These are phyloP conservation scores for Lizonia empirigonia DNA, from an alignment of 2,329 filamentous ascomycete species.

Conservation along the genomic window DNA sequence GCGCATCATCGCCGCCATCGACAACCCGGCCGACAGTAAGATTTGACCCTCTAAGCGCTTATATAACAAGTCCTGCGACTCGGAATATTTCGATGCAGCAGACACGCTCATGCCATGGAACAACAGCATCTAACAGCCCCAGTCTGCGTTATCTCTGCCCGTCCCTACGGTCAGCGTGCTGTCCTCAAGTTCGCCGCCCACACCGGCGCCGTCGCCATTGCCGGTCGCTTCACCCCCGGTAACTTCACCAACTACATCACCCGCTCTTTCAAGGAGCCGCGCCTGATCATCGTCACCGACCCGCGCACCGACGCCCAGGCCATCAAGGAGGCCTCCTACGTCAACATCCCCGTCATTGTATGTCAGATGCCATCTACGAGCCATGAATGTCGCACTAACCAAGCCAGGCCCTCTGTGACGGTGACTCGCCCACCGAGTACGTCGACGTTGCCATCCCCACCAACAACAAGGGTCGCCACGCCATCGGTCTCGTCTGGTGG, in stretches of 20 bases:
- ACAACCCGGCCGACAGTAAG: conserved; percentile 98
- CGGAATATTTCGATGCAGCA: neutral
- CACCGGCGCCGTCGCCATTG: conserved; percentile 97
- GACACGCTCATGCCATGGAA: too few relatives aligned
- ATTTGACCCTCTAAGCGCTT: conserved; percentile 1
- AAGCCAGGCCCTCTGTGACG: conserved; percentile 84
- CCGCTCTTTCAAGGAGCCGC: conserved; percentile 99
- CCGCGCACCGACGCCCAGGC: conserved; percentile 99
- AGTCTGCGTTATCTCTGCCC: conserved; percentile 90
- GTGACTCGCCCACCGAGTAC: conserved; percentile 99
- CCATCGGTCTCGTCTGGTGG: conserved; percentile 99
- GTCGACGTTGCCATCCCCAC: conserved; percentile 99
- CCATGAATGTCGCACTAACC: neutral
- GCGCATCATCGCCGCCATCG: conserved; percentile 97
- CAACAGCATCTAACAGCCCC: conserved; percentile 25
- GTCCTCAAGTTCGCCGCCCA: conserved; percentile 99
- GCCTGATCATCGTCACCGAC: conserved; percentile 98
- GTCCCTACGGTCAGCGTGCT: conserved; percentile 98
- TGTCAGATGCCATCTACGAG: conserved; percentile 8
- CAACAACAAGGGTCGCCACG: conserved; percentile 99
- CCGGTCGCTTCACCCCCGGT: conserved; percentile 99
- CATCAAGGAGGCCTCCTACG: conserved; percentile 99
- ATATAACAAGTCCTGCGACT: neutral
- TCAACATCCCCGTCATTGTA: conserved; percentile 98
- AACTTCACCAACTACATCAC: conserved; percentile 99